phyloP scores from a whole-genome alignment of 257 asterid species.

The Osmanthus fragrans region DNA sequence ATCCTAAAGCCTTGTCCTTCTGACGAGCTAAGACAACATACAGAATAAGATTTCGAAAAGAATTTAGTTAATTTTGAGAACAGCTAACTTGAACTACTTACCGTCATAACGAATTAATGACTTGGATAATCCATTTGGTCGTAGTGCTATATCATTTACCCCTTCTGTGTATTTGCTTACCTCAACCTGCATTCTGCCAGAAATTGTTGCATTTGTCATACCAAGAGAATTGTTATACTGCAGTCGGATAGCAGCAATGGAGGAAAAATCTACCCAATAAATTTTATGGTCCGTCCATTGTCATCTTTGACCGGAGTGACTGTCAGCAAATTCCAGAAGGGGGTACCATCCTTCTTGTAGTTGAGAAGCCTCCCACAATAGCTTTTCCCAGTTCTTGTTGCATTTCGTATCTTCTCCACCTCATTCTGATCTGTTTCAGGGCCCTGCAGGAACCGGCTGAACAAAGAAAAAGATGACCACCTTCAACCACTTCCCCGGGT shows the following conservation, averaged over 20 bases:
- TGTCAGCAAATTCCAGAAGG: slow-evolving; percentile 93
- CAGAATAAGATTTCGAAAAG: slow-evolving; percentile 21
- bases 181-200: slow-evolving; percentile 98
- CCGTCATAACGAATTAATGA: slow-evolving; percentile 96
- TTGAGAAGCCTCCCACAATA: slow-evolving; percentile 96
- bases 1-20: slow-evolving; percentile 85
- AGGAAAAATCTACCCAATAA: slow-evolving; percentile 68
- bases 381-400: slow-evolving; percentile 70
- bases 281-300: slow-evolving; percentile 73
- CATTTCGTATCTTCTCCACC: slow-evolving; percentile 72
- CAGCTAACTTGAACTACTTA: slow-evolving; percentile 26
- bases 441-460: slow-evolving; percentile 98
- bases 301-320: slow-evolving; percentile 86
- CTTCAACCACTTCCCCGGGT: slow-evolving; percentile 29
- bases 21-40: slow-evolving; percentile 75
- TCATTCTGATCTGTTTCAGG: slow-evolving; percentile 82
- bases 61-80: slow-evolving; percentile 17
- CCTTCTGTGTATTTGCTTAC: slow-evolving; percentile 99
- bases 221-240: not conserved
- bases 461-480: slow-evolving; percentile 37
- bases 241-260: not conserved
- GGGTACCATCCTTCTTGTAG: slow-evolving; percentile 95
- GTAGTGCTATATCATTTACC: slow-evolving; percentile 59
- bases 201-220: slow-evolving; percentile 16
- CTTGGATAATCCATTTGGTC: slow-evolving; percentile 95